A percentile compares a stretch with the other conserved stretches of the same genome.
phyloP scores from a whole-genome alignment of 1,139 yeast genomes.

The Saccharomyces hybrid region DNA sequence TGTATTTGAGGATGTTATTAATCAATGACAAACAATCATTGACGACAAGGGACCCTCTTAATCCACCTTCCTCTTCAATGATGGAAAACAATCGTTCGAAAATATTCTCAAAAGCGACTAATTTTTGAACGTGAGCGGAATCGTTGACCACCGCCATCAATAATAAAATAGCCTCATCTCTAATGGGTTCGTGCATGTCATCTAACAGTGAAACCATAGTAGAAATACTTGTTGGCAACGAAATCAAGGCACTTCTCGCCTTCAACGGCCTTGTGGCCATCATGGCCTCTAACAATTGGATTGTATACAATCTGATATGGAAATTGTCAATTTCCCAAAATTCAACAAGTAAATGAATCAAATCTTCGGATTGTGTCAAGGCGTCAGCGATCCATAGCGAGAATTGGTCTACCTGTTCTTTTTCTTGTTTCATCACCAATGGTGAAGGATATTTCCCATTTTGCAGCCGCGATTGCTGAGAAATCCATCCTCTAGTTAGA shows the following conservation, averaged over 20 bases:
- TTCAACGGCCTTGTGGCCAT: constrained; percentile 67
- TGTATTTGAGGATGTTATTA: constrained; percentile 65
- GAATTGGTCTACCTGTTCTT: constrained; percentile 61
- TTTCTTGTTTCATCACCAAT: constrained; percentile 48
- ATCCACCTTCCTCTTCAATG: constrained; percentile 81
- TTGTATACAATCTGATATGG: constrained; percentile 68
- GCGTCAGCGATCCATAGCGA: constrained; percentile 95
- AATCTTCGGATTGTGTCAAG: constrained; percentile 61
- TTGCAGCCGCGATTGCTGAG: constrained; percentile 67
- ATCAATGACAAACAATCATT: constrained; percentile 80
- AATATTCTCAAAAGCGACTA: constrained; percentile 91
- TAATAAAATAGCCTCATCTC: constrained; percentile 81
- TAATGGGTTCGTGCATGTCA: constrained; percentile 76
- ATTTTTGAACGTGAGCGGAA: constrained; percentile 79
- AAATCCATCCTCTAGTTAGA: constrained; percentile 55
- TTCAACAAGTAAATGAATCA: constrained; percentile 51
- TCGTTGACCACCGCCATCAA: constrained; percentile 75
- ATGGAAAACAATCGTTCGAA: constrained; percentile 74
- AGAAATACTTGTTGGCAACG: constrained; percentile 74
- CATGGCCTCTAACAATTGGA: constrained; percentile 80
- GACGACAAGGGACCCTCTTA: constrained; percentile 81
- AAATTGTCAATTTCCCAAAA: constrained; percentile 57
- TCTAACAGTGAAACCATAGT: constrained; percentile 61
- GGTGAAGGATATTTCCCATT: constrained; percentile 84
- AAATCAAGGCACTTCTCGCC: constrained; percentile 66